These are phyloP conservation scores for Tuber indicum DNA, from an alignment of 495 filamentous ascomycete species.

Conservation along the genomic window DNA sequence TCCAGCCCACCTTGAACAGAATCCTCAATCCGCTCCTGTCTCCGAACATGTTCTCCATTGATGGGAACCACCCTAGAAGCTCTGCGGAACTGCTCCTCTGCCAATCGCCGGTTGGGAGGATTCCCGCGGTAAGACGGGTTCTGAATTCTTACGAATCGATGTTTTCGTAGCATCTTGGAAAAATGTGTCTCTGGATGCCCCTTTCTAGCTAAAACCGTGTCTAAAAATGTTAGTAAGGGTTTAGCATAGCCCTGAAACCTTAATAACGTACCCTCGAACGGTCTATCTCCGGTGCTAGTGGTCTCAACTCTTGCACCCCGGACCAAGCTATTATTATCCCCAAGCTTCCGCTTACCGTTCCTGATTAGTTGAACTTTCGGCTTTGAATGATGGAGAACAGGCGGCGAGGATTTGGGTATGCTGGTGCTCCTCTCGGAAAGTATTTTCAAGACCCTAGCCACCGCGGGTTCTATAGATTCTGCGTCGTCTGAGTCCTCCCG, in stretches of 20 bases:
- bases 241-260: background rate
- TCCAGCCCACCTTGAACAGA: background rate
- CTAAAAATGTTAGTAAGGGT: background rate
- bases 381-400: background rate
- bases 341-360: background rate
- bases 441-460: background rate
- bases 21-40: background rate
- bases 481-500: background rate
- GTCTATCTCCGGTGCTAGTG: background rate
- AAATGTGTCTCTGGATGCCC: background rate
- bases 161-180: background rate
- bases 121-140: background rate
- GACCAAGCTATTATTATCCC: background rate
- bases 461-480: background rate
- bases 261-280: background rate
- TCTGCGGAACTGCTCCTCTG: background rate
- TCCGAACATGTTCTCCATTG: background rate
- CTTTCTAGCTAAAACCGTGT: background rate
- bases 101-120: background rate
- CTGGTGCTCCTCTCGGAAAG: background rate
- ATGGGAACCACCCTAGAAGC: background rate
- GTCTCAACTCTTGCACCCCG: background rate
- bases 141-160: background rate
- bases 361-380: background rate
- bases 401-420: background rate